A percentile compares a stretch with the other conserved stretches of the same genome.
Conservation (phyloP, 2,329 filamentous ascomycete genomes). For the Gnomoniopsis smithogilvyi region DNA sequence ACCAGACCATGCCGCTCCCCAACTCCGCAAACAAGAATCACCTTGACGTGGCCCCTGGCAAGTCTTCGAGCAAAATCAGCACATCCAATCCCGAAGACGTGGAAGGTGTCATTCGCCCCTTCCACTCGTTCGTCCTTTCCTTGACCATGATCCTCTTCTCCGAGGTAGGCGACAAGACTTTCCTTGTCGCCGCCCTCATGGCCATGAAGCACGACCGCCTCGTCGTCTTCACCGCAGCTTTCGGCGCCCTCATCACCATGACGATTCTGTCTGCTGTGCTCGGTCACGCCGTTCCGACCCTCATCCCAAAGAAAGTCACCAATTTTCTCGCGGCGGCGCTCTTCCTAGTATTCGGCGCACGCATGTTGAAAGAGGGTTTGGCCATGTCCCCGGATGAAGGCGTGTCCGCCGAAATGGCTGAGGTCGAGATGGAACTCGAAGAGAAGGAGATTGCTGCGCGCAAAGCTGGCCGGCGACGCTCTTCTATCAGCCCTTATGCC, state of each 20-base stretch:
- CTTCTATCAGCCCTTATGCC: conserved; percentile 69
- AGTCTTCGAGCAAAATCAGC: conserved; percentile 26
- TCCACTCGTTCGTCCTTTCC: conserved; percentile 87
- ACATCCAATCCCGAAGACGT: conserved; percentile 39
- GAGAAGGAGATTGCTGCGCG: conserved; percentile 82
- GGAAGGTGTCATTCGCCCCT: conserved; percentile 67
- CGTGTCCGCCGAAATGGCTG: conserved; percentile 94
- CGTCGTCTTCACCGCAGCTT: conserved; percentile 93
- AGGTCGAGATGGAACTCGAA: conserved; percentile 89
- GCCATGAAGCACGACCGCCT: conserved; percentile 96
- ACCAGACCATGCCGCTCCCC: conserved; percentile 68
- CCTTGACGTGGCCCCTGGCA: conserved; percentile 42
- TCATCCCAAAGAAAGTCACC: conserved; percentile 88
- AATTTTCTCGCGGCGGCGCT: conserved; percentile 80
- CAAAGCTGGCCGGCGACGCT: conserved; percentile 63
- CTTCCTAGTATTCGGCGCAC: conserved; percentile 86
- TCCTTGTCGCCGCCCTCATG: conserved; percentile 95
- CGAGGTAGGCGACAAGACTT: conserved; percentile 97
- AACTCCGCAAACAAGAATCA: conserved; percentile 64
- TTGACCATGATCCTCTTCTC: conserved; percentile 97
- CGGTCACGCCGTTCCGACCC: conserved; percentile 84
- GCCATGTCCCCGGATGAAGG: conserved; percentile 87
- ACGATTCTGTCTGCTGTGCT: conserved; percentile 90
- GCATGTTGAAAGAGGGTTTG: conserved; percentile 80
- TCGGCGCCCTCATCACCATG: conserved; percentile 88